Evolutionary conservation across 208 protist genomes (phyloP).

Genomic region (Acanthamoeba triangularis): DNA sequence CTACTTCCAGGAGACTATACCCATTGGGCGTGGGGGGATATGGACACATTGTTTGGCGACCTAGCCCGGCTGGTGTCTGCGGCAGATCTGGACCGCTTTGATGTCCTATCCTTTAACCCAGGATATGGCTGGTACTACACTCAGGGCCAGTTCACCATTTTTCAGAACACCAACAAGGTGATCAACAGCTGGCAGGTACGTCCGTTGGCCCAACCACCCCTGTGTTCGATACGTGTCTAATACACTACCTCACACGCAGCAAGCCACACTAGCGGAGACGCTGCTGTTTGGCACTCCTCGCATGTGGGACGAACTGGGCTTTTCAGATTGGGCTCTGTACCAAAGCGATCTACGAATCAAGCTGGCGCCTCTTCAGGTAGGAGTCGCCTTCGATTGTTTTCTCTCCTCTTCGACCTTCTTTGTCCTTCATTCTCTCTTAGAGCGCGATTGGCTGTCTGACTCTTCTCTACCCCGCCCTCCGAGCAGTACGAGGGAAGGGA

Average conservation of each 20-base stretch:
- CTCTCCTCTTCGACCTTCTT: neutral
- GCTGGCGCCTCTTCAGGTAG: neutral
- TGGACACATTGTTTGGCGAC: neutral
- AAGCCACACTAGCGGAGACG: neutral
- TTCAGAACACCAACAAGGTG: neutral
- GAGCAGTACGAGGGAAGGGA: neutral
- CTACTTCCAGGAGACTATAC: neutral
- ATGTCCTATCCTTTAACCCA: neutral
- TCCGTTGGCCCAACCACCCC: no score
- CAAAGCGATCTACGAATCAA: neutral
- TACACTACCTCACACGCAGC: no score
- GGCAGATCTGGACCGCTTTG: neutral
- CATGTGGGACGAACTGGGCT: neutral
- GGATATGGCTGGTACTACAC: conserved; percentile 1
- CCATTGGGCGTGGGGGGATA: neutral
- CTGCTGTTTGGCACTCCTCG: neutral
- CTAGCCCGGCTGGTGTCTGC: neutral
- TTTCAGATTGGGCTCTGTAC: neutral
- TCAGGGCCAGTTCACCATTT: neutral
- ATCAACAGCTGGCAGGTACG: neutral
- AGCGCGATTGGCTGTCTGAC: neutral
- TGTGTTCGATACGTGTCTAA: no score
- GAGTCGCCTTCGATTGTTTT: no score
- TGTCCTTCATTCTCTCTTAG: neutral
- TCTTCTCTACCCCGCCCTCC: neutral